phyloP scores from a whole-genome alignment of 805 yeast species.

The Nakazawaea ernobii region DNA sequence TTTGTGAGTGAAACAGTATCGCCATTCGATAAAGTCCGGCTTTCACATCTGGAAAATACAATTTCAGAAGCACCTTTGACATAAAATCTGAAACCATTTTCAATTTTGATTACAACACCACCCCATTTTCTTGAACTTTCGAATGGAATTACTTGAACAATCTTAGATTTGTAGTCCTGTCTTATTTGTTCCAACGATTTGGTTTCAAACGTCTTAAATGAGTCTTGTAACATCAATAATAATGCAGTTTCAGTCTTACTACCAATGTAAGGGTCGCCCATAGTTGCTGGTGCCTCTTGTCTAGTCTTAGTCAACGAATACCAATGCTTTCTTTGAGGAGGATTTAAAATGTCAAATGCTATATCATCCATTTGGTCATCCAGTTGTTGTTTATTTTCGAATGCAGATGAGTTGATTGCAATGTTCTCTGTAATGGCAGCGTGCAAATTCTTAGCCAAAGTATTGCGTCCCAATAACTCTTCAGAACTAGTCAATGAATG shows the following conservation, averaged over 20 bases:
- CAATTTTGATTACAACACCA: constrained; percentile 59
- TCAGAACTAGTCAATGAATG: constrained; percentile 5
- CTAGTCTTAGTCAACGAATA: constrained; percentile 9
- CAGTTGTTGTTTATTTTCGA: constrained; percentile 52
- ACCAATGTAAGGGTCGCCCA: constrained; percentile 68
- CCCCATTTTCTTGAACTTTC: constrained; percentile 94
- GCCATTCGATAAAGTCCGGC: constrained; percentile 27
- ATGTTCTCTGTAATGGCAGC: constrained; percentile 47
- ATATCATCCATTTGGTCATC: constrained; percentile 16
- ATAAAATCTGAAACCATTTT: constrained; percentile 50
- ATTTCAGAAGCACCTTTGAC: constrained; percentile 96
- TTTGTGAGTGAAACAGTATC: constrained; percentile 21
- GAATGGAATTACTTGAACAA: constrained; percentile 79
- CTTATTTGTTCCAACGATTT: constrained; percentile 40
- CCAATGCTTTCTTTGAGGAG: constrained; percentile 12
- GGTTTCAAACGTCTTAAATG: constrained; percentile 40
- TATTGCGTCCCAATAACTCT: not conserved
- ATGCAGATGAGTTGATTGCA: constrained; percentile 81
- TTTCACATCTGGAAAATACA: constrained; percentile 56
- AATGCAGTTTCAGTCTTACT: constrained; percentile 94
- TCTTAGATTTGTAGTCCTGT: constrained; percentile 30
- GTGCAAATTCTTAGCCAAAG: constrained; percentile 18
- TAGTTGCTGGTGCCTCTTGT: not conserved
- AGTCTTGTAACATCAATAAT: constrained; percentile 56
- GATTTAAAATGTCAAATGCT: not conserved